phyloP scores from a whole-genome alignment of 1,284 basidiomycete genomes.

The Amylostereum areolatum region DNA sequence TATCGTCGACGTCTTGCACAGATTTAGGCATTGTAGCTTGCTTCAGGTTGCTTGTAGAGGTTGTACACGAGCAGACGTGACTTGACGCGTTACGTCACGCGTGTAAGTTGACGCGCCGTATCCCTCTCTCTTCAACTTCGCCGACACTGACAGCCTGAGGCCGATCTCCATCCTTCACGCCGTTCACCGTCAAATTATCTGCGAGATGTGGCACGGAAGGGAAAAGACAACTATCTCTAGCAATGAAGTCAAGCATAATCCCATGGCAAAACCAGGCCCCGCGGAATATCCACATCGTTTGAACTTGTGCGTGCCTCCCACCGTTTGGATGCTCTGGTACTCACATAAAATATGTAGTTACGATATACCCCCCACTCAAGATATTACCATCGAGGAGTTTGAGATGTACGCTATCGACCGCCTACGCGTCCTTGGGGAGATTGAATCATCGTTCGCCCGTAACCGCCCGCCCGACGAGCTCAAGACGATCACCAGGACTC shows the following conservation, averaged over 20 bases:
- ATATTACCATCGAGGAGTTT: slow-evolving; percentile 95
- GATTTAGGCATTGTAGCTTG: no score
- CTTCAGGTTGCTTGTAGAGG: no score
- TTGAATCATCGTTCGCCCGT: slow-evolving; percentile 88
- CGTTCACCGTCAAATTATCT: neutral
- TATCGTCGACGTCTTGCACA: no score
- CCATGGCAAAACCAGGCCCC: neutral
- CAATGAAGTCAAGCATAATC: slow-evolving; percentile 1
- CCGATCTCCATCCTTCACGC: neutral
- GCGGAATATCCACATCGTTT: slow-evolving; percentile 59
- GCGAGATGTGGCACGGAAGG: neutral
- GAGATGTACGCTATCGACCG: slow-evolving; percentile 90
- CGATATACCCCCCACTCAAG: slow-evolving; percentile 77
- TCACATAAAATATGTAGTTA: slow-evolving; percentile 50
- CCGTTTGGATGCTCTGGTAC: neutral
- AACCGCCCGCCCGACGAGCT: slow-evolving; percentile 79
- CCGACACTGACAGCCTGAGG: neutral
- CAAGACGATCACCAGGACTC: slow-evolving; percentile 50
- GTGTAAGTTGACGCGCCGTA: neutral
- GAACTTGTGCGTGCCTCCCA: slow-evolving; percentile 65
- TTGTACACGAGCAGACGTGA: no score
- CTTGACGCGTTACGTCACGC: slow-evolving; percentile 14
- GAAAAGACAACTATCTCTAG: neutral
- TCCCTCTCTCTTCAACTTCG: neutral
- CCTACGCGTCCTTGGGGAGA: slow-evolving; percentile 87